phyloP scores from a whole-genome alignment of 108 stramenopile species.

The Pseudonitzschia multiseries region DNA sequence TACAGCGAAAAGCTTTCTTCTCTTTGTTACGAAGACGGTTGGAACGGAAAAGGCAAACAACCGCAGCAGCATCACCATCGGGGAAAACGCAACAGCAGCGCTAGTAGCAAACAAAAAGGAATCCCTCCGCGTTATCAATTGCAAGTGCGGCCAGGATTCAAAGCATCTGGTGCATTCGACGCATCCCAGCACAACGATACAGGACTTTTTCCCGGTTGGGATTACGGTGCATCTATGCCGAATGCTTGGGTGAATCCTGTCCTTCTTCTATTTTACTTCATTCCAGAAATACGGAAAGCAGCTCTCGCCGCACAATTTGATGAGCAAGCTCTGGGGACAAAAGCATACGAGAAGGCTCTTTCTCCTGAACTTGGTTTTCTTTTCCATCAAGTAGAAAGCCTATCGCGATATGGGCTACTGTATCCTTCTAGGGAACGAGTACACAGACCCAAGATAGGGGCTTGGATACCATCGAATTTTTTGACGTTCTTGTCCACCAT shows the following conservation, averaged over 20 bases:
- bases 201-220: conserved; percentile 78
- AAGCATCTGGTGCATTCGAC: conserved; percentile 58
- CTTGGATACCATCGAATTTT: conserved; percentile 75
- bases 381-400: conserved; percentile 74
- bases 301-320: conserved; percentile 49
- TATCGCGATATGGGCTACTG: conserved; percentile 55
- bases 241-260: conserved; percentile 68
- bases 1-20: conserved; percentile 43
- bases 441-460: conserved; percentile 45
- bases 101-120: conserved; percentile 30
- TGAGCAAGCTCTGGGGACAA: conserved; percentile 19
- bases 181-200: conserved; percentile 69
- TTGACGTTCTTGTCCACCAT: conserved; percentile 59
- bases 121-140: conserved; percentile 67
- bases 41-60: conserved; percentile 32
- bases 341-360: conserved; percentile 37
- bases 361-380: conserved; percentile 76
- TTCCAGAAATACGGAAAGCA: conserved; percentile 55
- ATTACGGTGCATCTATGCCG: conserved; percentile 64
- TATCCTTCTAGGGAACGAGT: conserved; percentile 34
- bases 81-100: conserved; percentile 15
- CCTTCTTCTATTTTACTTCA: conserved; percentile 68
- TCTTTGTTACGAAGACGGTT: conserved; percentile 57
- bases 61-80: conserved; percentile 4
- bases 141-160: conserved; percentile 49